Base-by-base conservation (phyloP, 2,329 filamentous ascomycete species). In the Paecilomyces sp. region DNA sequence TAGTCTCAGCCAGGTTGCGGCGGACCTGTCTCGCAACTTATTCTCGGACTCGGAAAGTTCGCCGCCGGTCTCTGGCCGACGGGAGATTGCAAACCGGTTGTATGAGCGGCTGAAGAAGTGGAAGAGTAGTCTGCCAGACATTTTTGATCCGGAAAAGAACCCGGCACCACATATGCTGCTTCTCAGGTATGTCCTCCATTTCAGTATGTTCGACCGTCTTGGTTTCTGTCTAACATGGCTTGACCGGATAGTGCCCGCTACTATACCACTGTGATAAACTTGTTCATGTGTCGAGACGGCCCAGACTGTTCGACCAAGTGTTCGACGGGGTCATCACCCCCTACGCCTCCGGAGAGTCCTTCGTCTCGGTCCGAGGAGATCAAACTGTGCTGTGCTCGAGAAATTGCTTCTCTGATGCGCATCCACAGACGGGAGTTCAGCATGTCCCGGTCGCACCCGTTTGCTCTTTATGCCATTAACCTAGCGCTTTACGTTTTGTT, bases 391-490 rank as follows among this genome's bases (percentile, higher is more conserved):
- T 70, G 71, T 0, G 72, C 73, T 0, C 70, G 68, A 2, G 61
- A 60, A 3, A 75, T 76, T 13, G 66, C 72, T 1, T 51, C 57
- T 1, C 64, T 76, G 2, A 63, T 69, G 0, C 68, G 67, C 11
- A 63, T 72, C 0, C 70, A 75, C 31, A 66, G 71, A 12, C 66
- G 66, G 9, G 71, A 75, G 41, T 74, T 69, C 56, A 71, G 74
- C 3, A 63, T 76, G 58, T 70, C 62, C 33, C 68, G 72, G 3
- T 71, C 71, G 5, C 74, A 76, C 57, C 66, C 71, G 22, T 76
- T 75, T 53, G 70, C 72, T 12, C 64, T 76, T 60, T 76, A 75
- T 56, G 72, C 73, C 0, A 70, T 76, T 55, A 76, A 74, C 24
- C 64, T 76, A 7, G 73, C 73, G 1, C 60, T 76, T 0, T 76